Evolutionary conservation across 331 rosid species (phyloP), one percentile per base, ranked within the genome.

Genomic region (Prunus yedoensis): DNA sequence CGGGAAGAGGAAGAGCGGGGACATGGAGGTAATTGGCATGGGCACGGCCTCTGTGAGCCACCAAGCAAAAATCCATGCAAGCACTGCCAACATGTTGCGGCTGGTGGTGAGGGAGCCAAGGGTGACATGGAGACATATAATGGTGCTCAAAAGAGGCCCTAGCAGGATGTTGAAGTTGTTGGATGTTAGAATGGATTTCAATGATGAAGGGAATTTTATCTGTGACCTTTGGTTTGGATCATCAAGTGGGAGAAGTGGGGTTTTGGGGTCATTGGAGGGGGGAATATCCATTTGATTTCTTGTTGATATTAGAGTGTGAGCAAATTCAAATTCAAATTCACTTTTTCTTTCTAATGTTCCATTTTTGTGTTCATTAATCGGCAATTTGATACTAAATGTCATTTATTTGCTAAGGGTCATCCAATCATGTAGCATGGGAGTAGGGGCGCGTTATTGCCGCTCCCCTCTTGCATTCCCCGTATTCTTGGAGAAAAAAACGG

Each of bases 21-120:
- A 65, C 96, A 93, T 78, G 49, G 98, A 89, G 57, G 98, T 91
- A 10, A 93, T 74, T 2, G 98, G 96, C 74, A 91, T 84, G 2
- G 96, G 97, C n/a, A 93, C 85, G 4, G 97, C 97, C 77, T 82
- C 82, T 0, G 91, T 91, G 47, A 93, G 52, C 98, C 97, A 93
- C 96, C 97, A 89, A 0, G 85, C 23, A 50, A 93, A 89, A 0
- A 93, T 72, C 98, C 97, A 93, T 4, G 82, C 89, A n/a, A 93
- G 77, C 78, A 89, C 92, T 1, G 72, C 92, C 52, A 93, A 74
- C 97, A 89, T 93, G 66, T 87, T 87, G 68, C 79, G 65, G 88
- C 92, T 75, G 2, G 57, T 71, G 2, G 57, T 71, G 0, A 18
- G 20, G 7, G 88, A 77, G 23, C 85, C 82, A 4, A 88, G 66